Percentiles rank a stretch among this genome's conserved stretches.
phyloP scores from a whole-genome alignment of 148 eudicot genomes.

The Persicaria tinctoria region DNA sequence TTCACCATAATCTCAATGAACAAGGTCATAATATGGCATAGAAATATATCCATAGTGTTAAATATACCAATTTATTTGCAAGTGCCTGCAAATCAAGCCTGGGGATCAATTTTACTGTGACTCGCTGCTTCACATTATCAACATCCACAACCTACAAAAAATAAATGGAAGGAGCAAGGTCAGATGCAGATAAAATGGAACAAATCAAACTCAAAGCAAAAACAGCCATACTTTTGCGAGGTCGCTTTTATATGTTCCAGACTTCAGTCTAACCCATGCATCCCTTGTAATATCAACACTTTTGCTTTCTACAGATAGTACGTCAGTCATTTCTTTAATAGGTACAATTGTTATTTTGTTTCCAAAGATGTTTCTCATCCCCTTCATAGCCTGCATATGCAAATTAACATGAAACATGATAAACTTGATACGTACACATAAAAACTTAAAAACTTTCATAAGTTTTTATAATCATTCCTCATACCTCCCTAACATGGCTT shows the following conservation, averaged over 20 bases:
- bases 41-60: neutral
- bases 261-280: constrained; percentile 95
- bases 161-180: constrained; percentile 5
- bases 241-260: constrained; percentile 86
- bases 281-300: constrained; percentile 75
- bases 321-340: constrained; percentile 97
- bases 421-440: neutral
- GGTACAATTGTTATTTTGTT: constrained; percentile 76
- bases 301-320: constrained; percentile 95
- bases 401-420: neutral
- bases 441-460: neutral
- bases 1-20: neutral
- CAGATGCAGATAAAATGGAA: neutral
- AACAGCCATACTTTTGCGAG: constrained; percentile 63
- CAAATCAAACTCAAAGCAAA: neutral
- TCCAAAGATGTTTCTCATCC: constrained; percentile 69
- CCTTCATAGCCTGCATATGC: constrained; percentile 76
- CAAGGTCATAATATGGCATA: neutral
- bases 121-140: constrained; percentile 90
- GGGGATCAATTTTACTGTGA: constrained; percentile 84
- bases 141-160: constrained; percentile 71
- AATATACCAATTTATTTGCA: constrained; percentile 67
- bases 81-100: constrained; percentile 82
- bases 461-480: neutral
- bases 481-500: constrained; percentile 92